Evolutionary conservation across 2,329 filamentous ascomycete genomes (phyloP).

Genomic region (Immersiporthe knoxdaviesiana): DNA sequence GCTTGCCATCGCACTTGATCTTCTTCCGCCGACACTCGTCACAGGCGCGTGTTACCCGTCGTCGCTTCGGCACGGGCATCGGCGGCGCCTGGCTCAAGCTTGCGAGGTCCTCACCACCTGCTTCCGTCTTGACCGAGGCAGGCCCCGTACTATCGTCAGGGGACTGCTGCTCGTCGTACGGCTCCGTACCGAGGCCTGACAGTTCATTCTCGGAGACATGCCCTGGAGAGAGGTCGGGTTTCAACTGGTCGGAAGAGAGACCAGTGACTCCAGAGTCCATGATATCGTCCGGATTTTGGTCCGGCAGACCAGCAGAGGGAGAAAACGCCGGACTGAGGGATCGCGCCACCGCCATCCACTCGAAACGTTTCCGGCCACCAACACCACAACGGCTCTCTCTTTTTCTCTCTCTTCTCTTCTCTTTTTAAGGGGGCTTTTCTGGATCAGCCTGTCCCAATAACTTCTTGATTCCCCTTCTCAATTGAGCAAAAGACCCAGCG

Average conservation of each 20-base stretch:
- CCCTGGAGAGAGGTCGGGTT: constrained; percentile 22
- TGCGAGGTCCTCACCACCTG: constrained; percentile 20
- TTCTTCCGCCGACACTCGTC: constrained; percentile 85
- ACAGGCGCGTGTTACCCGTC: constrained; percentile 78
- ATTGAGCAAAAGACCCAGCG: constrained; percentile 18
- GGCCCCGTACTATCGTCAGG: constrained; percentile 19
- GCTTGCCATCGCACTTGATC: constrained; percentile 85
- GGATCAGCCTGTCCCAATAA: constrained; percentile 16
- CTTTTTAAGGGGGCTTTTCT: not conserved
- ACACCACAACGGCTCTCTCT: not conserved
- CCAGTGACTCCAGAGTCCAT: constrained; percentile 8
- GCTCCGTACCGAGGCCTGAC: constrained; percentile 42
- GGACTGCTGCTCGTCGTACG: constrained; percentile 40
- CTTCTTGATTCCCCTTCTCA: constrained; percentile 20
- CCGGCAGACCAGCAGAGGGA: not conserved
- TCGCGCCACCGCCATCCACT: constrained; percentile 5
- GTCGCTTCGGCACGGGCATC: constrained; percentile 72
- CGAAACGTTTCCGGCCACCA: constrained; percentile 4
- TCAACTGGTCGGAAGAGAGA: constrained; percentile 18
- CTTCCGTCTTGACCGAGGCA: constrained; percentile 24
- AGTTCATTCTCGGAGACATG: constrained; percentile 22
- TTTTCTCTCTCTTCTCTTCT: not conserved
- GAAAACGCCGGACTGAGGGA: not conserved
- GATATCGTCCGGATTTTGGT: not conserved
- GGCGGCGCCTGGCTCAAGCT: constrained; percentile 18